Evolutionary conservation across 2,329 filamentous ascomycete genomes (phyloP).

Genomic region (Aotearoamyces nothofagi): DNA sequence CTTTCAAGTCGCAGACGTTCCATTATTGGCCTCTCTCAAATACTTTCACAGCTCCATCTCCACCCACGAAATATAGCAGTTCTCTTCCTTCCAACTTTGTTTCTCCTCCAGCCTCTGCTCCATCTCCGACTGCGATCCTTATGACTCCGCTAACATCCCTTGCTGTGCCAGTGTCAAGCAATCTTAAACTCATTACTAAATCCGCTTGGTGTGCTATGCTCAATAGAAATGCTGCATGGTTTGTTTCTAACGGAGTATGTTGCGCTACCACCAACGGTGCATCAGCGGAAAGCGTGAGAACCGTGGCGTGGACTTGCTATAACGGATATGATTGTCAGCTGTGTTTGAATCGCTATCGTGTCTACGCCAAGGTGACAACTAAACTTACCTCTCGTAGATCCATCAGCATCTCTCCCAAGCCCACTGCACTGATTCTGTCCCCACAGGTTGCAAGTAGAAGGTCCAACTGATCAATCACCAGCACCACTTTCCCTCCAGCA

Average conservation of each 20-base stretch:
- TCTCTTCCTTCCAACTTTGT: conserved; percentile 42
- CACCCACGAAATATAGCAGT: conserved; percentile 65
- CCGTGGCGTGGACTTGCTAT: conserved; percentile 46
- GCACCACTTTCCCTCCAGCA: conserved; percentile 26
- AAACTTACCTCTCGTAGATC: conserved; percentile 46
- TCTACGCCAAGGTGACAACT: background rate
- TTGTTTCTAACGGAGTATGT: conserved; percentile 44
- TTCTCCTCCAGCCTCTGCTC: conserved; percentile 17
- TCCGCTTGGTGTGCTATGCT: conserved; percentile 60
- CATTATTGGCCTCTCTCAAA: conserved; percentile 63
- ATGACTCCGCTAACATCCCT: conserved; percentile 83
- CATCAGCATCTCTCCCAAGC: conserved; percentile 40
- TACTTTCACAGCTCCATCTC: conserved; percentile 66
- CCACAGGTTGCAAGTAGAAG: conserved; percentile 44
- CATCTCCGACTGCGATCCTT: conserved; percentile 48
- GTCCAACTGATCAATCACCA: conserved; percentile 54
- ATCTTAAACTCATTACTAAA: conserved; percentile 55
- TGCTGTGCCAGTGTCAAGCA: conserved; percentile 77
- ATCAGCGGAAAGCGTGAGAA: conserved; percentile 60
- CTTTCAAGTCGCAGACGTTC: no score
- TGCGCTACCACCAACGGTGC: conserved; percentile 49
- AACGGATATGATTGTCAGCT: conserved; percentile 4
- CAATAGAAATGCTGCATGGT: conserved; percentile 57
- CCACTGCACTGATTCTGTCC: conserved; percentile 26
- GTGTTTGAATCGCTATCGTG: background rate